phyloP scores from a whole-genome alignment of 1,284 basidiomycete species.

The Kwoniella shivajii region DNA sequence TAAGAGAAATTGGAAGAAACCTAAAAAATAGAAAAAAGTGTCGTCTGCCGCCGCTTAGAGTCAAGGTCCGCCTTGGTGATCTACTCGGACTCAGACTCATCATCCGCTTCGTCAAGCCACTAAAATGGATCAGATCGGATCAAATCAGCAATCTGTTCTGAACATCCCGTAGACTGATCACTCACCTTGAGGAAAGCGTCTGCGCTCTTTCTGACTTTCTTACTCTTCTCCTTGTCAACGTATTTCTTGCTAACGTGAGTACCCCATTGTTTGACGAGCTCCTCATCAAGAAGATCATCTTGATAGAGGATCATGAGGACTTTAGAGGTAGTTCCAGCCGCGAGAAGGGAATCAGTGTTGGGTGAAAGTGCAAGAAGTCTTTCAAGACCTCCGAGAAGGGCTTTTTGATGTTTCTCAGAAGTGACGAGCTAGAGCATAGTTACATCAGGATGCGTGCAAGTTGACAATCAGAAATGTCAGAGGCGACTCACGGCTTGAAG shows the following conservation, averaged over 20 bases:
- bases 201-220: conserved; percentile 93
- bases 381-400: conserved; percentile 86
- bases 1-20: no score
- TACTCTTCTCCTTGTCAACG: conserved; percentile 91
- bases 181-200: conserved; percentile 84
- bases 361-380: conserved; percentile 76
- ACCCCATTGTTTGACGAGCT: conserved; percentile 87
- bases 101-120: conserved; percentile 52
- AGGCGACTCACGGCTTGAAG: conserved; percentile 74
- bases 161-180: background rate
- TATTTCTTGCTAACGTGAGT: conserved; percentile 98
- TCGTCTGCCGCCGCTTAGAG: no score
- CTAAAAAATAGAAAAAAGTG: no score
- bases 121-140: conserved; percentile 8
- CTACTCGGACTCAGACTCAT: conserved; percentile 42
- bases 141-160: background rate
- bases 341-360: conserved; percentile 38
- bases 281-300: conserved; percentile 88
- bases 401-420: conserved; percentile 91
- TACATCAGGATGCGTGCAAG: no score
- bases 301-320: conserved; percentile 96
- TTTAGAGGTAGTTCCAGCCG: conserved; percentile 59
- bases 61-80: conserved; percentile 7
- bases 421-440: conserved; percentile 56
- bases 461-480: no score